A percentile compares a stretch with the other conserved stretches of the same genome.
These are phyloP conservation scores for Auricularia heimuer DNA, from an alignment of 768 basidiomycete genomes.

Conservation along the genomic window DNA sequence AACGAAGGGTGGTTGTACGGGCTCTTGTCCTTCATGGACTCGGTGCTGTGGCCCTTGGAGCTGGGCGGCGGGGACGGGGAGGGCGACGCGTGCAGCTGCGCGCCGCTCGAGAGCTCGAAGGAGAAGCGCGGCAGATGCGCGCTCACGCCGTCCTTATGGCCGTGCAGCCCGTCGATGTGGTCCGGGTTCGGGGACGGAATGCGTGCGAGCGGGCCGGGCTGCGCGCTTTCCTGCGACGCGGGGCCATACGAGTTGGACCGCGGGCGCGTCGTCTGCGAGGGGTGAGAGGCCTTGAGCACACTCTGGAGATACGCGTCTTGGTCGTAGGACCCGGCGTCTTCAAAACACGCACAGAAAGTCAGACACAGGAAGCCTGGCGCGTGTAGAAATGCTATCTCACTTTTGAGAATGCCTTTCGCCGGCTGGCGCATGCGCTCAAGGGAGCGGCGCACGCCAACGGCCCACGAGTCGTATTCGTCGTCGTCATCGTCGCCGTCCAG, in stretches of 20 bases:
- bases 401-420: conserved; percentile 80
- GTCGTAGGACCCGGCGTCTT: conserved; percentile 61
- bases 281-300: conserved; percentile 26
- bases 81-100: background rate
- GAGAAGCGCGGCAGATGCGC: conserved; percentile 41
- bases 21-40: conserved; percentile 17
- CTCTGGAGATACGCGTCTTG: conserved; percentile 50
- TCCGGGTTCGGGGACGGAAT: conserved; percentile 79
- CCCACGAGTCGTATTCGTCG: conserved; percentile 66
- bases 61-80: conserved; percentile 6
- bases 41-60: conserved; percentile 2
- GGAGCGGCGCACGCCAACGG: conserved; percentile 60
- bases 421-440: conserved; percentile 57
- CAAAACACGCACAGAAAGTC: too few relatives aligned
- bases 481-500: conserved; percentile 41
- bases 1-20: conserved; percentile 73
- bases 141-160: background rate
- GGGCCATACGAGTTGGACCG: conserved; percentile 78
- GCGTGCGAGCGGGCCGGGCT: conserved; percentile 68
- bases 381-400: conserved; percentile 34
- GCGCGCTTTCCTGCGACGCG: conserved; percentile 38
- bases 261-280: conserved; percentile 32
- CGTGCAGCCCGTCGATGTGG: conserved; percentile 78
- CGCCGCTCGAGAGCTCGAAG: conserved; percentile 29
- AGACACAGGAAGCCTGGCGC: background rate